Evolutionary conservation across 768 basidiomycete species (phyloP).

Genomic region (Termitomyces sp.): DNA sequence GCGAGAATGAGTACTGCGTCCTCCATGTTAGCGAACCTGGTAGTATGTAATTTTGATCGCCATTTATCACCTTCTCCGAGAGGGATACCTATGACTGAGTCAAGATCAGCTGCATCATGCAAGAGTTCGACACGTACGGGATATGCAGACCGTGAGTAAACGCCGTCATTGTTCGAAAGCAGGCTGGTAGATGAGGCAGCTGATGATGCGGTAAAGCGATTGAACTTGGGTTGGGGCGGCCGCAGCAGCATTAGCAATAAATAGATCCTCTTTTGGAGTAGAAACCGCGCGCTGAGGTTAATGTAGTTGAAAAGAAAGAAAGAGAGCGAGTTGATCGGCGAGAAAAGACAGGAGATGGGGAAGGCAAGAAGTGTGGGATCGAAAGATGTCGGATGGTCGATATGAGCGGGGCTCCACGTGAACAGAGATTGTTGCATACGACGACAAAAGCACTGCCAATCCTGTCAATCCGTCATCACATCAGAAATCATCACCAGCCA

Average conservation of each 20-base stretch:
- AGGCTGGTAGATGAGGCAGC: constrained; percentile 16
- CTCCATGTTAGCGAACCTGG: background rate
- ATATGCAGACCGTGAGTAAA: constrained; percentile 10
- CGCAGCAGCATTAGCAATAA: constrained; percentile 6
- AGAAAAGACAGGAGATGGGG: background rate
- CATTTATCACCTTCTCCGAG: constrained; percentile 25
- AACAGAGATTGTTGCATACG: background rate
- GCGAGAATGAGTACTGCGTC: constrained; percentile 31
- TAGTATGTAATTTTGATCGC: background rate
- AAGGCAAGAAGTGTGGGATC: background rate
- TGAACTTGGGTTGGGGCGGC: constrained; percentile 1
- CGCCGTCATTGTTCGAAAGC: constrained; percentile 5
- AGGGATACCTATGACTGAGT: constrained; percentile 19
- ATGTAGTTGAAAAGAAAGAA: background rate
- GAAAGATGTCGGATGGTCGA: background rate
- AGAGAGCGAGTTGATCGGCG: constrained; percentile 7
- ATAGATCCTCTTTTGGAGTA: constrained; percentile 1
- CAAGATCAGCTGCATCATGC: background rate
- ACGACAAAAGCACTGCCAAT: background rate
- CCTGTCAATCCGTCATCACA: background rate
- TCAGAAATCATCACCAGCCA: background rate
- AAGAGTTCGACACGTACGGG: constrained; percentile 9
- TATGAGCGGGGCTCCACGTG: background rate
- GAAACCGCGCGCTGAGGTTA: constrained; percentile 3
- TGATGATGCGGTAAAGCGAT: constrained; percentile 16